Base-by-base conservation (phyloP, 371 early-diverging fungal species). In the Lichtheimia corymbifera region DNA sequence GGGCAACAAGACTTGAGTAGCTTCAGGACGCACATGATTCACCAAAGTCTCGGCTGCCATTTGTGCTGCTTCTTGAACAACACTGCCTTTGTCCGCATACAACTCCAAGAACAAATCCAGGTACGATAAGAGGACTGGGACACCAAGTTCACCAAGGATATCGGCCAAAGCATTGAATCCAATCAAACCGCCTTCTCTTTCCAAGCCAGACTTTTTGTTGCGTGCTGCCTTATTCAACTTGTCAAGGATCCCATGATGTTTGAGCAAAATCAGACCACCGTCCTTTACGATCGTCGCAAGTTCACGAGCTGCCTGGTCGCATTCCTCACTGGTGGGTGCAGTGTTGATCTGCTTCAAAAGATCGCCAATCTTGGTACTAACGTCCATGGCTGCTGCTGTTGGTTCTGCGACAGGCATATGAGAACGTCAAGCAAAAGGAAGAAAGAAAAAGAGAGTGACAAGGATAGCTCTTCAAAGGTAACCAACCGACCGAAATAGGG, bases 1-100 rank as follows among this genome's bases (percentile, higher is more conserved):
- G 28, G 92, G 90, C 53, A 91, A 65, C 5, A 88, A 55, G 52
- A 74, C 51, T 13, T 72, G 69, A 22, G 85, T 76, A n/a, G 88
- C 84, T 65, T 86, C 82, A 15, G 85, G 72, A 9, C 84, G 86
- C 47, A 82, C 66, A 58, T 67, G 68, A 42, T 77, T 74, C 54
- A 86, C 61, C 28, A 90, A 63, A 20, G 77, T 78, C 45, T 74
- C 72, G 35, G 79, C 76, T 51, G 90, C 89, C 50, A 71, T 67
- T 50, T 82, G 72, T n/a, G 90, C 91, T 18, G 91, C 89, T 62
- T 89, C 88, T 64, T 89, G 86, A 14, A 91, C 91, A 25, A 81
- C 82, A 11, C 72, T 65, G 28, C 87, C 90, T 77, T 91, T 91
- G 72, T 91, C 92, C 30, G 89, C 86, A 64, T 84, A 83, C 42